Evolutionary conservation across 2,329 filamentous ascomycete species (phyloP).

Genomic region (Pseudogymnoascus sp.): DNA sequence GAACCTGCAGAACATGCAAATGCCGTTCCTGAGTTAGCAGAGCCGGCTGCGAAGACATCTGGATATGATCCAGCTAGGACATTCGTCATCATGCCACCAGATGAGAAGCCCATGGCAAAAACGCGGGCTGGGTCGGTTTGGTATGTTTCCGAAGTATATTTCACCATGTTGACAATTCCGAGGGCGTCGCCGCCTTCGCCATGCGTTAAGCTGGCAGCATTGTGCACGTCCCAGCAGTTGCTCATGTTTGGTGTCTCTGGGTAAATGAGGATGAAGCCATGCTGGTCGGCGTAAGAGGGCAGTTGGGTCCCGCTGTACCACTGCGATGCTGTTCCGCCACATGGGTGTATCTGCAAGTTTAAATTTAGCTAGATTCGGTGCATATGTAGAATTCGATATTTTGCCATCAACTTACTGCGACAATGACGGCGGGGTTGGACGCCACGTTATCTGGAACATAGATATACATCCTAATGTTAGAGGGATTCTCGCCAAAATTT

Average conservation of each 20-base stretch:
- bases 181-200: conserved; percentile 48
- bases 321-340: conserved; percentile 44
- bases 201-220: conserved; percentile 41
- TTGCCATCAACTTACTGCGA: conserved; percentile 35
- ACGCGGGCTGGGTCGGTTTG: conserved; percentile 38
- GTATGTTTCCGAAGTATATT: conserved; percentile 42
- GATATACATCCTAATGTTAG: conserved; percentile 36
- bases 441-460: conserved; percentile 40
- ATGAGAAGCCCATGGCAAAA: conserved; percentile 40
- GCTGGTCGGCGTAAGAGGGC: conserved; percentile 41
- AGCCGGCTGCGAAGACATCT: conserved; percentile 36
- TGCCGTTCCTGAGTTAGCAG: conserved; percentile 31
- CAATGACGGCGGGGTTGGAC: conserved; percentile 42
- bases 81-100: conserved; percentile 41
- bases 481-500: conserved; percentile 35
- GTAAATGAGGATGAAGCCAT: conserved; percentile 53
- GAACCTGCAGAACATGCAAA: conserved; percentile 32
- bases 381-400: not conserved
- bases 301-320: conserved; percentile 46
- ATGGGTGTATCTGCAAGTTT: conserved; percentile 39
- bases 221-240: conserved; percentile 51
- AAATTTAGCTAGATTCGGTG: not conserved
- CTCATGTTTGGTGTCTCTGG: conserved; percentile 44
- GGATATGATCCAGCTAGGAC: conserved; percentile 39
- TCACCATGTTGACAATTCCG: conserved; percentile 50